phyloP scores from a whole-genome alignment of 2,329 filamentous ascomycete genomes.

The Simplicillium aogashimaense region DNA sequence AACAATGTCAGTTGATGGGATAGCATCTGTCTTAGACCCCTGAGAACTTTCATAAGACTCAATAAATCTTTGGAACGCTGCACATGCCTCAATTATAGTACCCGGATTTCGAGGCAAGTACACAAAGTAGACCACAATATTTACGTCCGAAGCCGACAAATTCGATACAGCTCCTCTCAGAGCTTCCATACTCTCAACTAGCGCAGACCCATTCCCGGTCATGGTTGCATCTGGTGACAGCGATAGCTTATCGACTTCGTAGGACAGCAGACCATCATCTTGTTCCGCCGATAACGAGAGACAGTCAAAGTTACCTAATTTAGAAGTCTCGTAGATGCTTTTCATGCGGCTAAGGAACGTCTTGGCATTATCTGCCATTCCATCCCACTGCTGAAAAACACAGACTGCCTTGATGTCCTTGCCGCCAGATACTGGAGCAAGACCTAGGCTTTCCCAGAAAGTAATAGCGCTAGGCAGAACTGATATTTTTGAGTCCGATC shows the following conservation, averaged over 20 bases:
- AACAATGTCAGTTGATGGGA: slow-evolving; percentile 54
- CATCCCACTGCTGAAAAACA: slow-evolving; percentile 57
- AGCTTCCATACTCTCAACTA: slow-evolving; percentile 37
- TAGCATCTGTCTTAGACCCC: slow-evolving; percentile 29
- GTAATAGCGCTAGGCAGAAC: slow-evolving; percentile 63
- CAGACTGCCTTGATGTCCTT: slow-evolving; percentile 66
- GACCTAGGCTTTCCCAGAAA: slow-evolving; percentile 75
- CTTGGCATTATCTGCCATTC: slow-evolving; percentile 49
- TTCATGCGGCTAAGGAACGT: slow-evolving; percentile 59
- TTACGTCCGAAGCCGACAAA: slow-evolving; percentile 36
- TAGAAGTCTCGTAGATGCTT: slow-evolving; percentile 63
- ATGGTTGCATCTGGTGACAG: slow-evolving; percentile 29
- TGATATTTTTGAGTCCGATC: slow-evolving; percentile 60
- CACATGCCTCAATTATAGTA: slow-evolving; percentile 60
- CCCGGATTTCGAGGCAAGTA: slow-evolving; percentile 55
- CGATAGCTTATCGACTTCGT: slow-evolving; percentile 35
- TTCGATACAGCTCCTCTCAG: slow-evolving; percentile 36
- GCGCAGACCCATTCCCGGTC: slow-evolving; percentile 31
- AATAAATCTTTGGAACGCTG: slow-evolving; percentile 63
- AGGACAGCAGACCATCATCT: slow-evolving; percentile 37
- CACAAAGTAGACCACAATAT: slow-evolving; percentile 68
- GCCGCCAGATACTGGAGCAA: slow-evolving; percentile 58
- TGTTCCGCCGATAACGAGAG: slow-evolving; percentile 29
- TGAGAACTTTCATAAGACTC: slow-evolving; percentile 34
- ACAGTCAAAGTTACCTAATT: slow-evolving; percentile 56